A percentile compares a stretch with the other conserved stretches of the same genome.
Evolutionary conservation across 345 rosid species (phyloP).

Genomic region (Rhodomyrtus tomentosa): DNA sequence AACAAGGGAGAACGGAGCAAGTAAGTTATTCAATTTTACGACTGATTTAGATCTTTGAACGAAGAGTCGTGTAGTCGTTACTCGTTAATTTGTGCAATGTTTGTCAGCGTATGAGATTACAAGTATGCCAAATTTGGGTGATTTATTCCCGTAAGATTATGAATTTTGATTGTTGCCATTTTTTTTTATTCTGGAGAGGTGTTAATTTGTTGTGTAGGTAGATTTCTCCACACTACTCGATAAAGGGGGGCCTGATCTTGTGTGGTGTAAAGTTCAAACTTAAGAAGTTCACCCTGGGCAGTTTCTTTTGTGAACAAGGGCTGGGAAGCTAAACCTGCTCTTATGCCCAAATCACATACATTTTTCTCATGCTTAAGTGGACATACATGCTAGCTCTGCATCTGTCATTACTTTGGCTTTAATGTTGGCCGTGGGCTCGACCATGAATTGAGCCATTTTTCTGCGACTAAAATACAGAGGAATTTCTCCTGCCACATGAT

Average conservation of each 20-base stretch:
- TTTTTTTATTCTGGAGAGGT: background rate
- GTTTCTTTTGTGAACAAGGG: background rate
- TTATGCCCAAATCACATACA: background rate
- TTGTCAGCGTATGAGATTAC: background rate
- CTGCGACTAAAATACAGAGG: background rate
- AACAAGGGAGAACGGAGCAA: constrained; percentile 7
- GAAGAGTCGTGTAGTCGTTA: background rate
- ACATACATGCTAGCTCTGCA: background rate
- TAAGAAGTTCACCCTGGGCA: background rate
- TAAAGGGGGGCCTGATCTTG: background rate
- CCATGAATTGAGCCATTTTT: background rate
- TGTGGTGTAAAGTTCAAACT: background rate
- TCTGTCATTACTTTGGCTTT: background rate
- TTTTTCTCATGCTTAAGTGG: background rate
- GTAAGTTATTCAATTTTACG: background rate
- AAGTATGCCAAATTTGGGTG: background rate
- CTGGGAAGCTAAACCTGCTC: background rate
- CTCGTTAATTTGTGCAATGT: background rate
- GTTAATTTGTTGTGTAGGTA: background rate
- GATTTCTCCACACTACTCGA: background rate
- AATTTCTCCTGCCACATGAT: background rate
- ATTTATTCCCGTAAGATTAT: background rate
- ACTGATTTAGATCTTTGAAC: background rate
- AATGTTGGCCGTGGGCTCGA: background rate
- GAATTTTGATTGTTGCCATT: background rate